Conservation (phyloP, 1,139 yeast species). For the Schizosaccharomyces versatilis region DNA sequence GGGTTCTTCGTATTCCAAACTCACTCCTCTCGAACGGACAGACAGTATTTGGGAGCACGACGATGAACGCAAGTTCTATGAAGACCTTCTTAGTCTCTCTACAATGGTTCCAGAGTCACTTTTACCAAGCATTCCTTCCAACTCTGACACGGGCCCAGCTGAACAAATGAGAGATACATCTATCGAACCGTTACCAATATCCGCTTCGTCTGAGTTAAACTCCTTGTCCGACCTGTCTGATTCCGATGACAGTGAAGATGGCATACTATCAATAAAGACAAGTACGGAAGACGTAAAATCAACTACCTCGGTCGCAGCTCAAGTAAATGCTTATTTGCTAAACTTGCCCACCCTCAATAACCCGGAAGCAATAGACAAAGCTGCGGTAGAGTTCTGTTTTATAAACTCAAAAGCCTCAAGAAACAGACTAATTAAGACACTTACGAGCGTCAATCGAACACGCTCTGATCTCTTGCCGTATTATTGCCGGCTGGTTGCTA, state of each 20-base stretch:
- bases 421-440: conserved; percentile 35
- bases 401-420: conserved; percentile 57
- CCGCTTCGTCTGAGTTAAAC: not conserved
- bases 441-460: conserved; percentile 20
- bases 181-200: conserved; percentile 6
- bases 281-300: conserved; percentile 9
- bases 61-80: conserved; percentile 43
- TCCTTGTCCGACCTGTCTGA: no score
- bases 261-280: no score
- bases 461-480: conserved; percentile 21
- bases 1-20: no score
- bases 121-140: conserved; percentile 2
- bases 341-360: conserved; percentile 21
- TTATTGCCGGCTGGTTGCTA: conserved; percentile 48
- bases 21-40: no score
- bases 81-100: conserved; percentile 22
- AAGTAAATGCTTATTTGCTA: conserved; percentile 11
- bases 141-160: not conserved
- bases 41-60: conserved; percentile 40
- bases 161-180: not conserved
- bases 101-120: conserved; percentile 41
- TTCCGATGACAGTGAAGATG: no score
- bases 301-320: conserved; percentile 13
- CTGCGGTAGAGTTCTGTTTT: conserved; percentile 35
- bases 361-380: conserved; percentile 32